These are phyloP conservation scores for Cyberlindnera japonica DNA, from an alignment of 805 yeast species.

Conservation along the genomic window DNA sequence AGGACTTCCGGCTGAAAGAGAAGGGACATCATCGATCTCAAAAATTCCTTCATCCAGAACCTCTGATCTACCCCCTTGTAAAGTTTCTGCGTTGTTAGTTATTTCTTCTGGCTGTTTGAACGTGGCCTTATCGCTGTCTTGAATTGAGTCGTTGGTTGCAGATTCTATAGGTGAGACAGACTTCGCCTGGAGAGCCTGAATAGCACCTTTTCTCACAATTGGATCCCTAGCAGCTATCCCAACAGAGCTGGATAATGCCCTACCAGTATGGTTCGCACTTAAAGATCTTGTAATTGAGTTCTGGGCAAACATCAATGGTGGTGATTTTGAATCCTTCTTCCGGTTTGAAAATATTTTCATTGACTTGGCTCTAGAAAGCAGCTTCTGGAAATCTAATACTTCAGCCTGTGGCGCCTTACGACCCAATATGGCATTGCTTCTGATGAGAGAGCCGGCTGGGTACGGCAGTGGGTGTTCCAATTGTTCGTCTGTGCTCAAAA, in stretches of 20 bases:
- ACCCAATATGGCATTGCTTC: constrained; percentile 2
- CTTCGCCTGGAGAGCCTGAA: too few relatives aligned
- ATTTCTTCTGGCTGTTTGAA: too few relatives aligned
- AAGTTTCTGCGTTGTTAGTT: too few relatives aligned
- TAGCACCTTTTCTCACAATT: too few relatives aligned
- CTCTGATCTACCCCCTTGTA: too few relatives aligned
- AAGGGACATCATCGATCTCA: neutral
- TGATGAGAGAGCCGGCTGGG: constrained; percentile 1
- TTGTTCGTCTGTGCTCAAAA: constrained; percentile 6
- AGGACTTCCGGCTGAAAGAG: neutral
- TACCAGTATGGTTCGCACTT: constrained; percentile 11
- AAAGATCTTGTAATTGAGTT: constrained; percentile 3
- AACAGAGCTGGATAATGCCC: neutral
- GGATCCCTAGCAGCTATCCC: too few relatives aligned
- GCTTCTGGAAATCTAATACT: constrained; percentile 1
- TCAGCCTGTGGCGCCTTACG: neutral
- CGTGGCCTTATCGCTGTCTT: too few relatives aligned
- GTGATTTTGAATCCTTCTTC: neutral
- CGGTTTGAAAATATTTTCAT: neutral
- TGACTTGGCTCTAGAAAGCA: neutral
- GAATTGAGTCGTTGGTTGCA: too few relatives aligned
- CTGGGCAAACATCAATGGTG: constrained; percentile 14
- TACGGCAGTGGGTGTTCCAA: neutral
- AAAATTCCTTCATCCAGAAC: neutral
- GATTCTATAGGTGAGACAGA: too few relatives aligned